Base-by-base conservation (phyloP, 2,329 filamentous ascomycete genomes). In the Hypoxylon sp. region DNA sequence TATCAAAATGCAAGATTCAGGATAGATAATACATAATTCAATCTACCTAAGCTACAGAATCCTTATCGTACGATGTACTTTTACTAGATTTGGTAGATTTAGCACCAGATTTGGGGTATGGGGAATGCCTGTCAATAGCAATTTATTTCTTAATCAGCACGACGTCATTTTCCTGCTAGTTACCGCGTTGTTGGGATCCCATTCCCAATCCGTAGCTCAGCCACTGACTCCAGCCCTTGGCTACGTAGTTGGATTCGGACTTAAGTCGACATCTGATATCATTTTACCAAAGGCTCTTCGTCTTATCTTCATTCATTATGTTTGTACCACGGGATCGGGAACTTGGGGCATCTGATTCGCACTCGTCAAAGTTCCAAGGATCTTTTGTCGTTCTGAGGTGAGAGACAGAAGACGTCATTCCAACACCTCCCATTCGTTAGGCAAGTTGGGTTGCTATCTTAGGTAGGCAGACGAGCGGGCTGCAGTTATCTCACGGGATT, bases 41-140 rank as follows among this genome's bases (percentile, higher is more conserved):
- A 27, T 27, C 31, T 47, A 11, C 17, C 21, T 27, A 46, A 11
- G 24, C 21, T 27, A 46, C 8, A 17, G 44, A 58, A 47, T 59
- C 51, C 63, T 60, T 65, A 61, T 57, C 63, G 27, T 19, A 21
- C 29, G 19, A 46, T 17, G 24, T 54, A 52, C 47, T 64, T 53
- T 50, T 57, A 24, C 35, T 51, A 29, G 21, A 50, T 53, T 19
- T 44, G 7, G 19, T 19, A 52, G 24, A 32, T 46, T 54, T 32
- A 44, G 1, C 8, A 37, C 44, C 46, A 63, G 59, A 61, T 69
- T 67, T 52, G 65, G 58, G 50, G 65, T 66, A 46, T 17, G 68
- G 68, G 68, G 68, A 70, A 70, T 65, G 68, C 68, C 51, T 68
- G 68, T 65, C 61, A 46, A 65, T 62, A 62, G 21, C 27, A 5